Evolutionary conservation across 2,329 filamentous ascomycete species (phyloP).

Genomic region (Endoconidiophora polonica): DNA sequence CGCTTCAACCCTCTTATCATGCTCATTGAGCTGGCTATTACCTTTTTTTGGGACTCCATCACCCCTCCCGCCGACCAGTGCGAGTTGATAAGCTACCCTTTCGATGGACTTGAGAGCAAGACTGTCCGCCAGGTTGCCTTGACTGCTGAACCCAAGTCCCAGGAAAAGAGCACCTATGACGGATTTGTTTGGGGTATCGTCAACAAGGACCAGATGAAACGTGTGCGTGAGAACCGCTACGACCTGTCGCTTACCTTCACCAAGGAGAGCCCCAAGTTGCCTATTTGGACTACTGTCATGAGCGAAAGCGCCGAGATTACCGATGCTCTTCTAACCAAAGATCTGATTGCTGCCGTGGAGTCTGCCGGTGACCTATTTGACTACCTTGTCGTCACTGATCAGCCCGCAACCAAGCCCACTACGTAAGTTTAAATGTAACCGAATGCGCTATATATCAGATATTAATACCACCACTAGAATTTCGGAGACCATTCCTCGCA

Average conservation of each 20-base stretch:
- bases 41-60: slow-evolving; percentile 69
- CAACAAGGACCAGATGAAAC: slow-evolving; percentile 87
- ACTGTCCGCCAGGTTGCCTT: slow-evolving; percentile 52
- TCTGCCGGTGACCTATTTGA: slow-evolving; percentile 64
- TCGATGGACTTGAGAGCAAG: slow-evolving; percentile 77
- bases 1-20: slow-evolving; percentile 62
- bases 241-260: slow-evolving; percentile 85
- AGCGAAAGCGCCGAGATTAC: slow-evolving; percentile 93
- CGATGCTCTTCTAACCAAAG: slow-evolving; percentile 69
- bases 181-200: slow-evolving; percentile 90
- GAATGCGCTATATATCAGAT: neutral
- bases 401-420: slow-evolving; percentile 70
- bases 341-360: slow-evolving; percentile 64
- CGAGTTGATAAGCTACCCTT: slow-evolving; percentile 68
- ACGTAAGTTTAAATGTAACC: slow-evolving; percentile 39
- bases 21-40: slow-evolving; percentile 46
- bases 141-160: slow-evolving; percentile 35
- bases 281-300: slow-evolving; percentile 84
- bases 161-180: slow-evolving; percentile 57
- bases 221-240: slow-evolving; percentile 79
- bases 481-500: slow-evolving; percentile 68
- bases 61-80: slow-evolving; percentile 51
- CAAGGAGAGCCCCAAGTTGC: slow-evolving; percentile 83
- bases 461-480: slow-evolving; percentile 33
- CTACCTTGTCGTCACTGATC: slow-evolving; percentile 77